Conservation (phyloP, 2,329 filamentous ascomycete species). For the Madurella mycetomatis region DNA sequence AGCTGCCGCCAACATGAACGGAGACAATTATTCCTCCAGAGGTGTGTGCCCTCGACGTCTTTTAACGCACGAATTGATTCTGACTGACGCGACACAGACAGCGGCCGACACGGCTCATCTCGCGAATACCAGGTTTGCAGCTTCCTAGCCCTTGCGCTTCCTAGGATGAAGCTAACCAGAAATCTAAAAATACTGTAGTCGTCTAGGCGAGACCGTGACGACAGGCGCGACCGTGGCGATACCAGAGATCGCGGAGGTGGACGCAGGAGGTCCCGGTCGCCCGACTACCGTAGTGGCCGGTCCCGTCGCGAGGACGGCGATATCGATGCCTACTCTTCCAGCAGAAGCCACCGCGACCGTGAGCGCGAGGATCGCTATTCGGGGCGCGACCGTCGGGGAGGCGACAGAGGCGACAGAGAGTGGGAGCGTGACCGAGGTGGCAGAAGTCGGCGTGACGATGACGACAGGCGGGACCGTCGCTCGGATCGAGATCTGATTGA, state of each 20-base stretch:
- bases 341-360: constrained; percentile 84
- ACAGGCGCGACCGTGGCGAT: constrained; percentile 33
- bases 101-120: constrained; percentile 48
- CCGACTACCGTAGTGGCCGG: constrained; percentile 60
- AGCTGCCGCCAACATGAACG: constrained; percentile 61
- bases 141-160: background rate
- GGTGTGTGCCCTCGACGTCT: constrained; percentile 45
- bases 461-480: constrained; percentile 56
- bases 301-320: constrained; percentile 69
- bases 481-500: constrained; percentile 36
- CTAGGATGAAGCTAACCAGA: background rate
- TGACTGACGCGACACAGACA: constrained; percentile 30
- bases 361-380: constrained; percentile 91
- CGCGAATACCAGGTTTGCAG: constrained; percentile 52
- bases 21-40: constrained; percentile 75
- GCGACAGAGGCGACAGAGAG: constrained; percentile 58
- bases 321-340: constrained; percentile 81
- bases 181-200: too few species aligned
- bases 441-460: constrained; percentile 56
- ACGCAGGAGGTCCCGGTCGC: constrained; percentile 76
- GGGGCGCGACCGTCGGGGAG: constrained; percentile 56
- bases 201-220: constrained; percentile 34
- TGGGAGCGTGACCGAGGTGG: constrained; percentile 68
- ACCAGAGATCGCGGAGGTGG: constrained; percentile 38
- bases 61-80: constrained; percentile 24